Percentiles rank a stretch among this genome's conserved stretches.
These are phyloP conservation scores for Mrakia gelida DNA, from an alignment of 768 basidiomycete genomes.

Conservation along the genomic window DNA sequence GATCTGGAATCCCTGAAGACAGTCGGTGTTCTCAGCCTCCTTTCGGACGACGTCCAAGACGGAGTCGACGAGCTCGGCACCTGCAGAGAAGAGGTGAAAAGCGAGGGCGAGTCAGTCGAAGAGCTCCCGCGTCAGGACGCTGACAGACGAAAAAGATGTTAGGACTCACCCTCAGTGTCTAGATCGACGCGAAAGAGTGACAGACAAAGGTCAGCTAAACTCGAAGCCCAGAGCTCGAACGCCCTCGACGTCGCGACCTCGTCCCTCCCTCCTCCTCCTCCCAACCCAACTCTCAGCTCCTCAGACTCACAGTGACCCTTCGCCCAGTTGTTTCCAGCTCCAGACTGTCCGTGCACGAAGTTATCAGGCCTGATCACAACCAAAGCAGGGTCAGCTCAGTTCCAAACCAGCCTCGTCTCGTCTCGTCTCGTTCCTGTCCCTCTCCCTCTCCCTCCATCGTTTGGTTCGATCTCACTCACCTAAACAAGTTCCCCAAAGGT, in stretches of 20 bases:
- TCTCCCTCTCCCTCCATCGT: constrained; percentile 95
- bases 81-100: constrained; percentile 50
- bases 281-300: not conserved
- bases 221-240: not conserved
- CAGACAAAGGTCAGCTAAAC: not conserved
- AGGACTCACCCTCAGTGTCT: constrained; percentile 19
- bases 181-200: not conserved
- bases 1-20: constrained; percentile 98
- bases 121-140: constrained; percentile 69
- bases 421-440: constrained; percentile 78
- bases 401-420: constrained; percentile 53
- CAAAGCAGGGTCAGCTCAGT: constrained; percentile 63
- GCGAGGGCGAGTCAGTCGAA: constrained; percentile 58
- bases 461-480: not conserved
- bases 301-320: constrained; percentile 14
- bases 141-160: not conserved
- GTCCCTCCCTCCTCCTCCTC: too few species aligned
- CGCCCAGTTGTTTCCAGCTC: constrained; percentile 43
- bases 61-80: constrained; percentile 96
- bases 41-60: constrained; percentile 98
- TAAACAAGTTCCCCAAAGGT: constrained; percentile 68
- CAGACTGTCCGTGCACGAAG: constrained; percentile 55
- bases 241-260: not conserved
- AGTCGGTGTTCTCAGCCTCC: constrained; percentile 96
- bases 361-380: constrained; percentile 72